Conservation (phyloP, 2,329 filamentous ascomycete species). For the Botryotinia narcissicola region DNA sequence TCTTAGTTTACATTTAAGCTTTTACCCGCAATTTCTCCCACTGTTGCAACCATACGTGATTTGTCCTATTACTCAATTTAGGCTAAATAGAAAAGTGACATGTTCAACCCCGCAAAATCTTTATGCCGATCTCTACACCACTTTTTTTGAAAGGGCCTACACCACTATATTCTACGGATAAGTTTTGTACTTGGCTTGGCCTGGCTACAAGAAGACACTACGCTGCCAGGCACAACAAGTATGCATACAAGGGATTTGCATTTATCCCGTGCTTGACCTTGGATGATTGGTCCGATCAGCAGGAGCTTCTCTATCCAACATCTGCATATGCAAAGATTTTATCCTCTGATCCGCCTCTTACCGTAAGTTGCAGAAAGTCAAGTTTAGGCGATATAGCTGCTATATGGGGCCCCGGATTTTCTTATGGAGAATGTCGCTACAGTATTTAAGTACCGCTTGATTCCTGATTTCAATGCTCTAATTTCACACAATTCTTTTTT, state of each 20-base stretch:
- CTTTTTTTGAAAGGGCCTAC: neutral
- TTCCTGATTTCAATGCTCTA: neutral
- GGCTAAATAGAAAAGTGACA: conserved; percentile 29
- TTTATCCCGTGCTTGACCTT: neutral
- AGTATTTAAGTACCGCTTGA: conserved; percentile 1
- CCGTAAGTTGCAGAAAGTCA: neutral
- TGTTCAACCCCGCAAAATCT: conserved; percentile 33
- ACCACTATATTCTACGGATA: neutral
- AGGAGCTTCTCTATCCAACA: neutral
- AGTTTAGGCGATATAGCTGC: neutral
- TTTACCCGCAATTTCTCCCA: neutral
- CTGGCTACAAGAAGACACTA: neutral
- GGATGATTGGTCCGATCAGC: neutral
- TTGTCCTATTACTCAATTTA: conserved; percentile 24
- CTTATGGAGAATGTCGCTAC: neutral
- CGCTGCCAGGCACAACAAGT: conserved; percentile 4
- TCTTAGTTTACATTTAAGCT: neutral
- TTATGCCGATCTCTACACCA: conserved; percentile 30
- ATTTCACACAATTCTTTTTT: neutral
- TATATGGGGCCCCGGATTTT: conserved; percentile 3
- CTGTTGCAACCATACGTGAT: neutral
- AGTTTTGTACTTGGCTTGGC: neutral
- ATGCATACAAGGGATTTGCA: neutral
- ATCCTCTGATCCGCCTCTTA: neutral
- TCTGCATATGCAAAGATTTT: neutral